Conservation (phyloP, 2,329 filamentous ascomycete genomes). For the Nigrograna mackinnonii region DNA sequence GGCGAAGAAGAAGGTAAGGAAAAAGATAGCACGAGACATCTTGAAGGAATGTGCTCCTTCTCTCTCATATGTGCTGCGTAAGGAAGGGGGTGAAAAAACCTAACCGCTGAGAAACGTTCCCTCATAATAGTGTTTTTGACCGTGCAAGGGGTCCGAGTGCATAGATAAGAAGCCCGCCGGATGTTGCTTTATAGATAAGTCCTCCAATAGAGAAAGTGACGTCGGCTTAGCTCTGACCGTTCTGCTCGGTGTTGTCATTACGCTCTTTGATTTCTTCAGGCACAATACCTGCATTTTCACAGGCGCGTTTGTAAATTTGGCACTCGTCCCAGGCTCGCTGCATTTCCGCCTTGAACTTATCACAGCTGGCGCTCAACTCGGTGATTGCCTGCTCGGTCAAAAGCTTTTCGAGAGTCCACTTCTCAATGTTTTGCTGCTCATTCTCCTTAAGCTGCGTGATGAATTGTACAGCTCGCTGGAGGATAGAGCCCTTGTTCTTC, state of each 20-base stretch:
- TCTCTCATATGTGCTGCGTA: too few relatives aligned
- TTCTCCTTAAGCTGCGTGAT: constrained; percentile 95
- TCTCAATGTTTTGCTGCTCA: constrained; percentile 90
- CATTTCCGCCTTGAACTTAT: constrained; percentile 81
- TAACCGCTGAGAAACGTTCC: too few relatives aligned
- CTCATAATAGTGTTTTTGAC: too few relatives aligned
- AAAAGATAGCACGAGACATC: too few relatives aligned
- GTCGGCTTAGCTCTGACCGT: constrained; percentile 27
- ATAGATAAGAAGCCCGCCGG: neutral
- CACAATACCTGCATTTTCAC: constrained; percentile 43
- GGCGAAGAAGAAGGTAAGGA: too few relatives aligned
- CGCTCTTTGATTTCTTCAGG: constrained; percentile 45
- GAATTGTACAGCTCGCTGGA: constrained; percentile 91
- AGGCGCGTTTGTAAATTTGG: constrained; percentile 71
- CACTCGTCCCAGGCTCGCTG: constrained; percentile 77
- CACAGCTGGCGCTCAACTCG: constrained; percentile 84
- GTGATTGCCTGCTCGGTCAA: constrained; percentile 86
- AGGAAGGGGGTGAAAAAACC: too few relatives aligned
- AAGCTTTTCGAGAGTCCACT: constrained; percentile 90
- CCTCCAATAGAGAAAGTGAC: neutral
- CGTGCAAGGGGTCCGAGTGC: too few relatives aligned
- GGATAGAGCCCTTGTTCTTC: constrained; percentile 97
- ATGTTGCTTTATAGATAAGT: neutral
- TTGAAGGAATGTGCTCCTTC: too few relatives aligned
- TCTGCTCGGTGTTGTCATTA: constrained; percentile 41